Percentiles rank a stretch among this genome's conserved stretches.
Evolutionary conservation across 495 filamentous ascomycete species (phyloP).

Genomic region (Hyaloscypha finlandica): DNA sequence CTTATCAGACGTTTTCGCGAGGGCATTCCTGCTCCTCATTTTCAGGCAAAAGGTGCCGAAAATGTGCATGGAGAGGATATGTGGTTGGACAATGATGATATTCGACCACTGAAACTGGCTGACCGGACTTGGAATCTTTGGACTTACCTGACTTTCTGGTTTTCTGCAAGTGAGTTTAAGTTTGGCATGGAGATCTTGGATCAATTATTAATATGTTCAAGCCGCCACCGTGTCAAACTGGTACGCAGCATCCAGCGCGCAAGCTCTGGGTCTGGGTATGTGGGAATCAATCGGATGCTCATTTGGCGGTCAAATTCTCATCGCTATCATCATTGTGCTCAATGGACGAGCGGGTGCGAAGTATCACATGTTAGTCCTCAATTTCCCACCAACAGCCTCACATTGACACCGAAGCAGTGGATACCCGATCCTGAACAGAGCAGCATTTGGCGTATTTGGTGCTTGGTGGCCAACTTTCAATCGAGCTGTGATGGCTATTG

Average conservation of each 20-base stretch:
- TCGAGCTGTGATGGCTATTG: constrained; percentile 41
- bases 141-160: constrained; percentile 45
- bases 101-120: constrained; percentile 38
- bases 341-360: constrained; percentile 43
- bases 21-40: constrained; percentile 18
- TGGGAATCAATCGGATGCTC: constrained; percentile 41
- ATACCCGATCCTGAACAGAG: constrained; percentile 40
- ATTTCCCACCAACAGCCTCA: neutral
- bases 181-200: neutral
- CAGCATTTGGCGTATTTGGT: constrained; percentile 41
- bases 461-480: constrained; percentile 44
- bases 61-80: constrained; percentile 29
- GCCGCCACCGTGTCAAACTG: constrained; percentile 43
- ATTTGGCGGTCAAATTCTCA: constrained; percentile 38
- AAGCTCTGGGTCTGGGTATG: constrained; percentile 41
- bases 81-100: constrained; percentile 42
- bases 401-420: constrained; percentile 22
- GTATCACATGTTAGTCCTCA: constrained; percentile 36
- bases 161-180: constrained; percentile 35
- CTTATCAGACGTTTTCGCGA: constrained; percentile 18
- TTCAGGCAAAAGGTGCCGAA: constrained; percentile 26
- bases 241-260: constrained; percentile 40
- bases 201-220: constrained; percentile 2
- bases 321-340: constrained; percentile 40
- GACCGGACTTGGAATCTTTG: constrained; percentile 42